phyloP scores from a whole-genome alignment of 257 asterid species.

The Craterostigma plantagineum region DNA sequence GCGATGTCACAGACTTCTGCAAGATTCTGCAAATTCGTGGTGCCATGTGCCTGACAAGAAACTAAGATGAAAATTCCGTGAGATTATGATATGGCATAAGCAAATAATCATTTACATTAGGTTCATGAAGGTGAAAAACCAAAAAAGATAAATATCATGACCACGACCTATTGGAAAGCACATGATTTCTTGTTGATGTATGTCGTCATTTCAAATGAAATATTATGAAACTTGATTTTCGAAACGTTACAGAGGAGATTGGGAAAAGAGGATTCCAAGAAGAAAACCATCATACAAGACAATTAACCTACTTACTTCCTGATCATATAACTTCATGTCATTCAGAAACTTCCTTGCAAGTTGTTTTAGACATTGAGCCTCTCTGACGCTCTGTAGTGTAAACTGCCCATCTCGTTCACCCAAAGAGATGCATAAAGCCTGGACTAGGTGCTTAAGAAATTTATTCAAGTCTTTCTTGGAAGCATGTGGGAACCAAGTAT shows the following conservation, averaged over 20 bases:
- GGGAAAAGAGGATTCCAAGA: no score
- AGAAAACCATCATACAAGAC: no score
- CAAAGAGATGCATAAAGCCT: conserved; percentile 23
- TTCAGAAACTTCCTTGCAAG: conserved; percentile 51
- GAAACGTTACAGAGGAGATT: no score
- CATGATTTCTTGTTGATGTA: no score
- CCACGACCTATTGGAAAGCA: no score
- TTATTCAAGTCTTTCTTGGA: conserved; percentile 49
- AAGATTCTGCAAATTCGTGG: conserved; percentile 44
- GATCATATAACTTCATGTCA: conserved; percentile 51
- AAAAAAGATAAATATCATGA: no score
- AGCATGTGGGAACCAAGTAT: conserved; percentile 73
- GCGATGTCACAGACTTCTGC: conserved; percentile 35
- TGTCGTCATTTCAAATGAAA: no score
- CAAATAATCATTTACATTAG: background rate
- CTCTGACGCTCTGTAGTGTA: conserved; percentile 11
- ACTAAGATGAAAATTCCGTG: conserved; percentile 37
- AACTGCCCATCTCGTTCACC: conserved; percentile 11
- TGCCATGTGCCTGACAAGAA: conserved; percentile 66
- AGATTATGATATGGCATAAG: conserved; percentile 10
- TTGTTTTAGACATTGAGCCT: conserved; percentile 6
- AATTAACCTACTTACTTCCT: conserved; percentile 45
- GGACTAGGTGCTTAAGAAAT: conserved; percentile 33
- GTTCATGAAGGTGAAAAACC: no score
- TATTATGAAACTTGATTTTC: no score